Conservation (phyloP, 441 rosid genomes). For the Corymbia calophylla region DNA sequence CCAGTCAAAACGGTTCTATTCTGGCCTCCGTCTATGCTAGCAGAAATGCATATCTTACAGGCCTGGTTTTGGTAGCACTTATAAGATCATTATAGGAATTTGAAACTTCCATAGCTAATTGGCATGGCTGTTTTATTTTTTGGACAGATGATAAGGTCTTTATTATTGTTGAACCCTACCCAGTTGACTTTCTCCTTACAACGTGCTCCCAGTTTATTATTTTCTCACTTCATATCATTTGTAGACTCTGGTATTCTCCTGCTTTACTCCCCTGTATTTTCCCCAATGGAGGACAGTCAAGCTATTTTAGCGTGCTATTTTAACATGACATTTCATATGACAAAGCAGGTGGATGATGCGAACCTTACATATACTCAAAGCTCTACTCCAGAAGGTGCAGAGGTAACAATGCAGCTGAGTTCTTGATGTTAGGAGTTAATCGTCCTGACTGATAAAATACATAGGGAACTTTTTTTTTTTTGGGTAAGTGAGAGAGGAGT, state of each 20-base stretch:
- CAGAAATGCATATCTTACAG: neutral
- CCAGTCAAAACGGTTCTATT: neutral
- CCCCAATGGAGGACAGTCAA: neutral
- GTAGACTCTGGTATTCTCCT: neutral
- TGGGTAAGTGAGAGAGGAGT: neutral
- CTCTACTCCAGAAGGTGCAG: constrained; percentile 30
- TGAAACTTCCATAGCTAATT: neutral
- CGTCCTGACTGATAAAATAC: neutral
- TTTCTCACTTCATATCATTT: neutral
- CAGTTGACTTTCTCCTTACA: neutral
- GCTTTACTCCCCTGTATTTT: neutral
- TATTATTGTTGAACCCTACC: neutral
- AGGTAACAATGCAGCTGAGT: constrained; percentile 29
- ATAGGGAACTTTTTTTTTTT: neutral
- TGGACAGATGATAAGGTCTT: neutral
- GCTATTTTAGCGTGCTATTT: neutral
- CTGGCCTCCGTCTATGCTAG: neutral
- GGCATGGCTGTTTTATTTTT: neutral
- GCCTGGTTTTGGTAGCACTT: neutral
- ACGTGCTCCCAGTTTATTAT: neutral
- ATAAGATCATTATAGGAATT: neutral
- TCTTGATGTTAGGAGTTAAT: neutral
- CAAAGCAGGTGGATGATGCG: constrained; percentile 56
- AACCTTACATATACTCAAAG: constrained; percentile 40
- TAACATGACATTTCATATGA: neutral